Conservation (phyloP, 345 rosid genomes). For the Lumnitzera racemosa region DNA sequence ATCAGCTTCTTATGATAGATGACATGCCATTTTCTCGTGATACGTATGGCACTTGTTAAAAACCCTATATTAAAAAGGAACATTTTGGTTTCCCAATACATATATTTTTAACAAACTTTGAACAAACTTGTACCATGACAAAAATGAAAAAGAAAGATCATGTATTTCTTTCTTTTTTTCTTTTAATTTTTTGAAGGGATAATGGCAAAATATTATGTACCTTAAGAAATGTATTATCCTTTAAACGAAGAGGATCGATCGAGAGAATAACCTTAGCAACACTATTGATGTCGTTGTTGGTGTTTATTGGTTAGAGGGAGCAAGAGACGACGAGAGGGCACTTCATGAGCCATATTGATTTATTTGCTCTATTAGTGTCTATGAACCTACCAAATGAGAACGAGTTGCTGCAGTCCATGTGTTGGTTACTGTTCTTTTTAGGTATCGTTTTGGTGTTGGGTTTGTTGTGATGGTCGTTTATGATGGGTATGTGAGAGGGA, state of each 20-base stretch:
- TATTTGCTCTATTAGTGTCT: slow-evolving; percentile 54
- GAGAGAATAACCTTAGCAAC: slow-evolving; percentile 67
- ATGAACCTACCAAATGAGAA: slow-evolving; percentile 15
- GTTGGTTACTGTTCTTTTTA: neutral
- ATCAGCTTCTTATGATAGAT: too few species aligned
- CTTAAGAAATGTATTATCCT: slow-evolving; percentile 41
- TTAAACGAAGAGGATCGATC: slow-evolving; percentile 44
- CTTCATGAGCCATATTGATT: slow-evolving; percentile 72
- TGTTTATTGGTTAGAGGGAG: slow-evolving; percentile 25
- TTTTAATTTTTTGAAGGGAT: too few species aligned
- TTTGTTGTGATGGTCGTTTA: slow-evolving; percentile 24
- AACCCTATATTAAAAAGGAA: too few species aligned
- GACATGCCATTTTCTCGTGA: too few species aligned
- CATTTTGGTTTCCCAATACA: neutral
- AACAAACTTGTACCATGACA: too few species aligned
- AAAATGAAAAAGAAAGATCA: too few species aligned
- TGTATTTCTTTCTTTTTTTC: too few species aligned
- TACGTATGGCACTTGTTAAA: neutral
- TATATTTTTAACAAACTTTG: too few species aligned
- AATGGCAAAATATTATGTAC: slow-evolving; percentile 3
- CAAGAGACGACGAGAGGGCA: slow-evolving; percentile 57
- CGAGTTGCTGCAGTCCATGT: neutral
- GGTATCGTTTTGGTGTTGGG: too few species aligned
- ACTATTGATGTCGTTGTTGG: slow-evolving; percentile 10
- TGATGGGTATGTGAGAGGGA: slow-evolving; percentile 1